Evolutionary conservation across 257 asterid species (phyloP).

Genomic region (Nicotiana undulata): DNA sequence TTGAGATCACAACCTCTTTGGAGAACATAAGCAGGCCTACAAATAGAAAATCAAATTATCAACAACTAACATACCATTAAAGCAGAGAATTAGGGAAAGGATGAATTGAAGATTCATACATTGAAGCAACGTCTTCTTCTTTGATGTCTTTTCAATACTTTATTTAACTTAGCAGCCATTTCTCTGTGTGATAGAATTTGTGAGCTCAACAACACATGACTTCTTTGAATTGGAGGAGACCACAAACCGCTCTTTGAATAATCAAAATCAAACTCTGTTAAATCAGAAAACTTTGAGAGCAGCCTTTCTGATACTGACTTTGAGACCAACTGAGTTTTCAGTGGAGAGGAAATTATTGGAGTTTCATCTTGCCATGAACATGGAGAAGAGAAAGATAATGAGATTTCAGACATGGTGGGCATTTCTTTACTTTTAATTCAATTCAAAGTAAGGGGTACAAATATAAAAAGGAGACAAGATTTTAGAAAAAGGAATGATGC

Average conservation of each 20-base stretch:
- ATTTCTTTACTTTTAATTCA: slow-evolving; percentile 5
- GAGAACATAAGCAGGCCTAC: slow-evolving; percentile 84
- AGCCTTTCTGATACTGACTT: slow-evolving; percentile 59
- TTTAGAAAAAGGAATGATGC: not conserved
- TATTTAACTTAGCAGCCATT: slow-evolving; percentile 42
- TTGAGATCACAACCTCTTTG: slow-evolving; percentile 39
- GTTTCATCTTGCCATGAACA: not conserved
- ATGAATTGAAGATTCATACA: slow-evolving; percentile 20
- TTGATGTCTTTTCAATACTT: slow-evolving; percentile 27
- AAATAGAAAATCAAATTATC: not conserved
- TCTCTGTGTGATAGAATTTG: slow-evolving; percentile 36
- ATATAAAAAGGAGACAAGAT: not conserved
- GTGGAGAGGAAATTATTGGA: slow-evolving; percentile 1
- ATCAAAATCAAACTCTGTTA: slow-evolving; percentile 63
- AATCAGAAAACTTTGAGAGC: slow-evolving; percentile 59
- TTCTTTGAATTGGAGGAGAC: slow-evolving; percentile 83
- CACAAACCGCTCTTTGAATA: slow-evolving; percentile 62
- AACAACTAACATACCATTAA: not conserved
- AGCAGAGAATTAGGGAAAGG: too few relatives aligned
- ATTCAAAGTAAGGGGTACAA: not conserved
- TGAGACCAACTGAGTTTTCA: slow-evolving; percentile 57
- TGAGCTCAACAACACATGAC: slow-evolving; percentile 36
- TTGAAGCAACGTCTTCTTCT: slow-evolving; percentile 50
- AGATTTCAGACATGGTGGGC: slow-evolving; percentile 45
- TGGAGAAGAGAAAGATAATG: slow-evolving; percentile 25